These are phyloP conservation scores for Chrysophaeum taylorii DNA, from an alignment of 352 stramenopile genomes.

Conservation along the genomic window DNA sequence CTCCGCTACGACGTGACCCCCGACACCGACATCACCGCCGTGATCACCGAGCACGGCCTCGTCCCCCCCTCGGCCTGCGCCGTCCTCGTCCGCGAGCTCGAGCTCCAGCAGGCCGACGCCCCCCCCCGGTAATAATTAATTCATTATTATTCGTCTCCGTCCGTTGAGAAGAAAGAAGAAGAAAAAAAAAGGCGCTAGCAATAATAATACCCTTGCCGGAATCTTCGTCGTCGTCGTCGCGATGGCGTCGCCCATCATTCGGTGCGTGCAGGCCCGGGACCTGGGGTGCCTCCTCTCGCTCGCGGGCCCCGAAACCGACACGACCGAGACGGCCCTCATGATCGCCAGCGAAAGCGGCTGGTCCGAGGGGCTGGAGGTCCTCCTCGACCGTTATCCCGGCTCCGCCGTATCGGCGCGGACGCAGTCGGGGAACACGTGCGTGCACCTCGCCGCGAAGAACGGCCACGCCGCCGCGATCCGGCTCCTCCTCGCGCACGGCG, in stretches of 20 bases:
- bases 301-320: too few species aligned
- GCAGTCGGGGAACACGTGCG: background rate
- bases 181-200: too few species aligned
- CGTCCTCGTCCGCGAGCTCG: slow-evolving; percentile 86
- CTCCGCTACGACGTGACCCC: slow-evolving; percentile 91
- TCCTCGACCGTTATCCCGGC: background rate
- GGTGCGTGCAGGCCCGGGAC: too few species aligned
- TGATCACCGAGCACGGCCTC: slow-evolving; percentile 94
- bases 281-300: too few species aligned
- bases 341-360: background rate
- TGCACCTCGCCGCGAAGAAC: slow-evolving; percentile 3
- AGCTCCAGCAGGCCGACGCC: slow-evolving; percentile 40
- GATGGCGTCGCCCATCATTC: too few species aligned
- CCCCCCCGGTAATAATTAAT: too few species aligned
- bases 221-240: too few species aligned
- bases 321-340: background rate
- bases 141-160: too few species aligned
- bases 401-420: background rate
- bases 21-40: slow-evolving; percentile 85
- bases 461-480: background rate
- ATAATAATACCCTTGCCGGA: too few species aligned
- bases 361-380: background rate
- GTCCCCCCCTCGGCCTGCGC: slow-evolving; percentile 92
- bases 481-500: background rate
- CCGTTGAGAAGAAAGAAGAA: too few species aligned